Base-by-base conservation (phyloP, 352 stramenopile genomes). In the Globisporangium heterothallicum region DNA sequence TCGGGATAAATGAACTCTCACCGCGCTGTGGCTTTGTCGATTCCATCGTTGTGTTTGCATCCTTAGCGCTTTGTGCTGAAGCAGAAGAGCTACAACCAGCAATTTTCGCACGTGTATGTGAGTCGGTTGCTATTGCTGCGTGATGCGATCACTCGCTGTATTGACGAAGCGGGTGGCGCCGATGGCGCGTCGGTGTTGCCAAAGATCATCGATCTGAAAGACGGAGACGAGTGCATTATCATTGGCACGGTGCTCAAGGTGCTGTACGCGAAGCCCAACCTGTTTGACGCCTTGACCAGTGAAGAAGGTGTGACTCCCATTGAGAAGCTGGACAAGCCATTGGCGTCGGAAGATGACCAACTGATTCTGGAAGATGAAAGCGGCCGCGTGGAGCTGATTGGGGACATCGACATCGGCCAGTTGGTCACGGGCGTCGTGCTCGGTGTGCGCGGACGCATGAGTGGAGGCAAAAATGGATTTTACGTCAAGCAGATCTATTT, bases 61-160 rank as follows among this genome's bases (percentile, higher is more conserved):
- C 64, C 61, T 16, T 63, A 90, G 53, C 77, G 86, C 34, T 96
- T 95, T 53, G 70, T 89, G 51, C 66, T 94, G 26, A 88, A 93
- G 66, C 70, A 90, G 44, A 88, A 91, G 59, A 79, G 55, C 56
- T 97, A 91, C 64, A 72, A 65, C 13, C 84, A 92, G 61, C 88
- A 97, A 63, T 97, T 90, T 68, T 93, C 79, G 53, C 85, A 96
- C 67, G 86, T 97, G 32, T 97, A 97, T 66, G 74, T 92, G 53
- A 90, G 70, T 56, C 82, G 88, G 2, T 57, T 96, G 56, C 61
- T 72, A 49, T 60, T 69, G 54, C 74, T 97, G 42, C 84, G 86
- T 24, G 70, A 83, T 24, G 54, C 71, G 3, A 68, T 95, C 27
- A 55, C 64, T 25, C 59, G 60, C 2, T 67, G 72, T 29, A 68